phyloP scores from a whole-genome alignment of 805 yeast species.

The Nakazawaea anatomiae region DNA sequence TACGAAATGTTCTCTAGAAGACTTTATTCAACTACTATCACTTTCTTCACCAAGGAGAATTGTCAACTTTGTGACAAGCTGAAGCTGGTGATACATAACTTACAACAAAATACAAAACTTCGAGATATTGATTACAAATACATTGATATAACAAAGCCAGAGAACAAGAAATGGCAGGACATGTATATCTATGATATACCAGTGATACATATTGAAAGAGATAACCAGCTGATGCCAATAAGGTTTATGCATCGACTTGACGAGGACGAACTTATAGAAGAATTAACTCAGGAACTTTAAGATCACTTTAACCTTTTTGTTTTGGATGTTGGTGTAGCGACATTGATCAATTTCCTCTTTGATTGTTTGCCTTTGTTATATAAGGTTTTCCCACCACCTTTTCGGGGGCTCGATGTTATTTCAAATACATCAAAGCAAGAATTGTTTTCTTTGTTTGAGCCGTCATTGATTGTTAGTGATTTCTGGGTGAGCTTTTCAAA shows the following conservation, averaged over 20 bases:
- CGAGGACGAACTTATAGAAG: conserved; percentile 47
- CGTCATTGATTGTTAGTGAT: not conserved
- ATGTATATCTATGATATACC: conserved; percentile 73
- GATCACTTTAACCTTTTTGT: conserved; percentile 5
- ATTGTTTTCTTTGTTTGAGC: not conserved
- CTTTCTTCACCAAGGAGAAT: conserved; percentile 63
- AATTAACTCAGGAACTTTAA: conserved; percentile 31
- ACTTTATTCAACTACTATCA: conserved; percentile 25
- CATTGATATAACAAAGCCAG: conserved; percentile 55
- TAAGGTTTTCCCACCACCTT: not conserved
- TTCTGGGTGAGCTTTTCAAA: not conserved
- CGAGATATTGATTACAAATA: conserved; percentile 28
- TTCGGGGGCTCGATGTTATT: not conserved
- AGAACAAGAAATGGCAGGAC: conserved; percentile 63
- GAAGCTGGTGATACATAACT: conserved; percentile 38
- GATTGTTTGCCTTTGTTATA: not conserved
- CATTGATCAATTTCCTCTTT: not conserved
- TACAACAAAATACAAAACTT: conserved; percentile 27
- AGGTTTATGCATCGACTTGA: conserved; percentile 67
- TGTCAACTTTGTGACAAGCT: conserved; percentile 70
- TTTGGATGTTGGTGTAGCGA: not conserved
- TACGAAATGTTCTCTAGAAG: not conserved
- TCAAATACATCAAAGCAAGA: not conserved
- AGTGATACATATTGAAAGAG: conserved; percentile 61
- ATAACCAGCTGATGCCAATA: conserved; percentile 36